phyloP scores from a whole-genome alignment of 2,329 filamentous ascomycete genomes.

The Parastagonospora avenae region DNA sequence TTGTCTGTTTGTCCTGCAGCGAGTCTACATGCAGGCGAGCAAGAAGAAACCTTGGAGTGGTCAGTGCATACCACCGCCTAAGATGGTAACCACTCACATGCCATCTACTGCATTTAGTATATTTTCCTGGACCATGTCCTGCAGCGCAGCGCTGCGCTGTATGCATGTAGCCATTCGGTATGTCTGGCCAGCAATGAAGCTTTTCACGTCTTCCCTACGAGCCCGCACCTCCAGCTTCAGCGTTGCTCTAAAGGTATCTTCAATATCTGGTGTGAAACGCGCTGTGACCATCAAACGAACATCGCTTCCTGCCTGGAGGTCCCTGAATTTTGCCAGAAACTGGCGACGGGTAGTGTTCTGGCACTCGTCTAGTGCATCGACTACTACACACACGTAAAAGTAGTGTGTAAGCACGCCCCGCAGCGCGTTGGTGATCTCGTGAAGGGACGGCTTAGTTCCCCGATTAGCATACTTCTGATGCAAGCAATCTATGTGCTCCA shows the following conservation, averaged over 20 bases:
- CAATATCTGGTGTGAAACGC: neutral
- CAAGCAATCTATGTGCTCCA: neutral
- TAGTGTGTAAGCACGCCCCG: neutral
- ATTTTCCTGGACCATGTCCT: too few relatives aligned
- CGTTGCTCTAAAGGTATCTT: neutral
- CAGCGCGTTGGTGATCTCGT: neutral
- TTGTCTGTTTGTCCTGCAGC: too few relatives aligned
- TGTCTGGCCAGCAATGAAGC: too few relatives aligned
- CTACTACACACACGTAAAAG: neutral
- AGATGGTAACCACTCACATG: too few relatives aligned
- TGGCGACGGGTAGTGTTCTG: neutral
- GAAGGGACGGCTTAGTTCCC: neutral
- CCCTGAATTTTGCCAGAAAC: neutral
- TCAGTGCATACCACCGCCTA: too few relatives aligned
- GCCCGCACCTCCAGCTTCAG: too few relatives aligned
- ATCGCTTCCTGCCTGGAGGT: neutral
- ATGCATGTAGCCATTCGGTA: too few relatives aligned
- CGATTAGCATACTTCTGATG: neutral
- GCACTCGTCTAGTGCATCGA: neutral
- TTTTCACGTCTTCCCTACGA: too few relatives aligned
- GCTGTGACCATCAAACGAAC: neutral
- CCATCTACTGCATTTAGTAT: too few relatives aligned
- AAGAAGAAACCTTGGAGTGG: too few relatives aligned
- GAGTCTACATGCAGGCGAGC: too few relatives aligned
- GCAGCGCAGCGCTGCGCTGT: too few relatives aligned